phyloP scores from a whole-genome alignment of 2,329 filamentous ascomycete genomes.

The Xylariales sp. region DNA sequence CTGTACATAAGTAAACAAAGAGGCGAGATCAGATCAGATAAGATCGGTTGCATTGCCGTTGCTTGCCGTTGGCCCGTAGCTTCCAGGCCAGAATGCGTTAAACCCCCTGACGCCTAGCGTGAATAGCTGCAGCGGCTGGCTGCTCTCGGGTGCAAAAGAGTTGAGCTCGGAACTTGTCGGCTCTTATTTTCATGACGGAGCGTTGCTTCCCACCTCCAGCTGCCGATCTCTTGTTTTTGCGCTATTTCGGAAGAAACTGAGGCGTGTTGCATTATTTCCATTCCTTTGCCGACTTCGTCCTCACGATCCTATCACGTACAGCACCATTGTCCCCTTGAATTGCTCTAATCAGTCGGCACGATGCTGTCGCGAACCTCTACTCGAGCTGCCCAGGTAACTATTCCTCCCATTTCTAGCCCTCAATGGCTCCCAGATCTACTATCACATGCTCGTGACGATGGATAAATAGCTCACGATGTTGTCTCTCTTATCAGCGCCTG shows the following conservation, averaged over 20 bases:
- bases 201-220: constrained; percentile 2
- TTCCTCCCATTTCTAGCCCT: background rate
- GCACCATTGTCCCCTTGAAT: constrained; percentile 6
- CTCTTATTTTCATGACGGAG: no score
- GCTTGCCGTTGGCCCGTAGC: no score
- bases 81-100: no score
- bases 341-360: constrained; percentile 20
- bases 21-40: no score
- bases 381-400: constrained; percentile 52
- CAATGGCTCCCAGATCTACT: constrained; percentile 6
- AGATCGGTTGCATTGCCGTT: no score
- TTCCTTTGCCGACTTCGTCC: constrained; percentile 2
- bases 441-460: constrained; percentile 15
- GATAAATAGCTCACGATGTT: constrained; percentile 21
- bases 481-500: constrained; percentile 39
- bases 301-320: background rate
- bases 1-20: no score
- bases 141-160: background rate
- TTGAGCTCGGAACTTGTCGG: constrained; percentile 9
- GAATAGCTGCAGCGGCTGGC: background rate
- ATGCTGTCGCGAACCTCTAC: constrained; percentile 58
- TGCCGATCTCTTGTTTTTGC: constrained; percentile 13
- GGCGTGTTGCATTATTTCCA: constrained; percentile 3
- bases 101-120: background rate
- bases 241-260: constrained; percentile 10